Conservation (phyloP, 176 grass and related monocot genomes). For the Triticum turgidum region DNA sequence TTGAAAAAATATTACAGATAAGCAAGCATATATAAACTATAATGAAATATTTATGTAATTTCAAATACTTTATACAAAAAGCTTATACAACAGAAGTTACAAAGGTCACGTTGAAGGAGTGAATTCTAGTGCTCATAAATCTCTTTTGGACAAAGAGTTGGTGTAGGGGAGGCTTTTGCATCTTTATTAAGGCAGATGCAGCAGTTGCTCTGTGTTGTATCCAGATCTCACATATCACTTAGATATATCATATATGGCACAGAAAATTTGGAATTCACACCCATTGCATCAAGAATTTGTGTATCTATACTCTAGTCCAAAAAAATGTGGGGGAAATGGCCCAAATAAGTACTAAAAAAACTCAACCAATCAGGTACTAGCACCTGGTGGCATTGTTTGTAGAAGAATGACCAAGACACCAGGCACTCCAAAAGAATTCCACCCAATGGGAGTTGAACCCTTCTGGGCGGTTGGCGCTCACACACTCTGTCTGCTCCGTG, state of each 20-base stretch:
- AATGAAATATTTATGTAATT: not conserved
- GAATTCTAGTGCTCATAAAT: conserved; percentile 13
- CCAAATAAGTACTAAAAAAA: not conserved
- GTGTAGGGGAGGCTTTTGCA: not conserved
- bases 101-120: not conserved
- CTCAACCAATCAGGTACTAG: not conserved
- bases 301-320: not conserved
- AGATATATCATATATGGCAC: not conserved
- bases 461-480: not conserved
- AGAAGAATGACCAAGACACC: not conserved
- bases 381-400: not conserved
- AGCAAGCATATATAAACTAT: conserved; percentile 1
- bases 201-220: not conserved
- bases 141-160: conserved; percentile 19
- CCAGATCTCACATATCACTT: not conserved
- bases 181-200: not conserved
- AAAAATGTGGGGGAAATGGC: conserved; percentile 12
- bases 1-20: not conserved
- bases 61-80: not conserved
- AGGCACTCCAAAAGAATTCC: not conserved
- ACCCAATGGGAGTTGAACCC: not conserved
- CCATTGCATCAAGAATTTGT: not conserved
- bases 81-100: not conserved
- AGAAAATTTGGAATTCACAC: not conserved
- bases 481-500: too few species aligned